phyloP scores from a whole-genome alignment of 495 filamentous ascomycete species.

The Xeromyces bisporus region DNA sequence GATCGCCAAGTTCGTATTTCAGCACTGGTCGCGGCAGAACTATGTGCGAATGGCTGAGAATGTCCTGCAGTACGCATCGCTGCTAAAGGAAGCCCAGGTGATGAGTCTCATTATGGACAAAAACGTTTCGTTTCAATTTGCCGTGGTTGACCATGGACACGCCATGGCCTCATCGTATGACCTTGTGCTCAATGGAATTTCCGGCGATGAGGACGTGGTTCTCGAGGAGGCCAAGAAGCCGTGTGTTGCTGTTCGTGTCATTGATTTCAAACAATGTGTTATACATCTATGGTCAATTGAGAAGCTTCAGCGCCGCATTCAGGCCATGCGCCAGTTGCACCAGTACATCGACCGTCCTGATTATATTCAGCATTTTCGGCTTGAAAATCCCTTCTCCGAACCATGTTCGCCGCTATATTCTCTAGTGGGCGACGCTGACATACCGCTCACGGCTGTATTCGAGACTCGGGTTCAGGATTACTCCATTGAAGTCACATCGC shows the following conservation, averaged over 20 bases:
- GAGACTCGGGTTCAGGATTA: slow-evolving; percentile 93
- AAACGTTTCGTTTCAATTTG: slow-evolving; percentile 87
- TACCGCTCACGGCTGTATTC: slow-evolving; percentile 85
- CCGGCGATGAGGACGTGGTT: slow-evolving; percentile 70
- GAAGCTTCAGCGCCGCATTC: slow-evolving; percentile 74
- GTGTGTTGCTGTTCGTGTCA: slow-evolving; percentile 76
- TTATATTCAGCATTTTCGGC: slow-evolving; percentile 53
- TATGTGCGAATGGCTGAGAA: slow-evolving; percentile 94
- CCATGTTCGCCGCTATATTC: slow-evolving; percentile 81
- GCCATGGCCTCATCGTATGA: slow-evolving; percentile 86
- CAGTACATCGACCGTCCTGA: slow-evolving; percentile 92
- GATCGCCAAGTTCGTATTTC: slow-evolving; percentile 44
- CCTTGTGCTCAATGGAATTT: slow-evolving; percentile 81
- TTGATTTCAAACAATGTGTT: slow-evolving; percentile 77
- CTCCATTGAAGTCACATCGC: slow-evolving; percentile 70
- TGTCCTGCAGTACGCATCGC: slow-evolving; percentile 69
- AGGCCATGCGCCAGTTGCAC: slow-evolving; percentile 88
- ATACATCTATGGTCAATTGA: slow-evolving; percentile 89
- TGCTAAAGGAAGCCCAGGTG: slow-evolving; percentile 87
- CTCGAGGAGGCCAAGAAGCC: slow-evolving; percentile 75
- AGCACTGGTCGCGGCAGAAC: slow-evolving; percentile 67
- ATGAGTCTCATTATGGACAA: slow-evolving; percentile 97
- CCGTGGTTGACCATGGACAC: slow-evolving; percentile 77
- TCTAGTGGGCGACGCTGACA: slow-evolving; percentile 82
- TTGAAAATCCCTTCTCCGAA: slow-evolving; percentile 67